Percentiles rank a stretch among this genome's conserved stretches.
Evolutionary conservation across 306 rosid species (phyloP).

Genomic region (Rosa lucieae): DNA sequence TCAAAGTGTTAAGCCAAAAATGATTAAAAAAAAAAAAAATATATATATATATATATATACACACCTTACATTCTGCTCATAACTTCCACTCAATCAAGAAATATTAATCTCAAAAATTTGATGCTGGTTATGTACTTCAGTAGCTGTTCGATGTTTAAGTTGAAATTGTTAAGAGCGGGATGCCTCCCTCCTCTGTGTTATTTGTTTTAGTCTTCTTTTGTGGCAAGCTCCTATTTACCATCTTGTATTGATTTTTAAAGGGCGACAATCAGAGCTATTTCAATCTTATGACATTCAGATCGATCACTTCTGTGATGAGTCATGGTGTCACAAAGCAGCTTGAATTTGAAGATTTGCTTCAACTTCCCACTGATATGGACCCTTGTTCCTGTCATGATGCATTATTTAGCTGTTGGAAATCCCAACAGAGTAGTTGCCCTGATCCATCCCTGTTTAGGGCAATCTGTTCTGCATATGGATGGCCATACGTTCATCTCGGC

Average conservation of each 20-base stretch:
- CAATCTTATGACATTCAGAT: conserved; percentile 71
- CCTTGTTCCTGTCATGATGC: conserved; percentile 63
- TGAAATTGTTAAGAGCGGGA: conserved; percentile 3
- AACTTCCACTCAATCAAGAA: neutral
- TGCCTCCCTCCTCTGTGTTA: neutral
- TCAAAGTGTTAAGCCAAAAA: neutral
- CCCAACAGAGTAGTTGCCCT: conserved; percentile 47
- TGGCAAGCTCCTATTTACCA: conserved; percentile 26
- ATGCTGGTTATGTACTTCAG: no score
- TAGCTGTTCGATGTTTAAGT: neutral
- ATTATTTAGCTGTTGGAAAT: conserved; percentile 64
- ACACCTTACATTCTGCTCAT: neutral
- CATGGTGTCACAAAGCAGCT: conserved; percentile 74
- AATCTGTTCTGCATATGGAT: conserved; percentile 82
- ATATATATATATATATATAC: no score
- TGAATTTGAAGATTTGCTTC: conserved; percentile 72
- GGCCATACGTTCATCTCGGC: conserved; percentile 84
- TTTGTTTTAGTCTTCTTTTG: conserved; percentile 16
- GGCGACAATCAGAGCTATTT: conserved; percentile 47
- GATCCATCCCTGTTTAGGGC: conserved; percentile 76
- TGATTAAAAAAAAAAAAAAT: neutral
- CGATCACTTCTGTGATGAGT: conserved; percentile 70
- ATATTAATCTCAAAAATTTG: neutral
- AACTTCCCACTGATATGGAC: conserved; percentile 67
- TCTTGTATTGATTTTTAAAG: conserved; percentile 42